Conservation (phyloP, 164 flowering plant species). For the Brasenia schreberi region DNA sequence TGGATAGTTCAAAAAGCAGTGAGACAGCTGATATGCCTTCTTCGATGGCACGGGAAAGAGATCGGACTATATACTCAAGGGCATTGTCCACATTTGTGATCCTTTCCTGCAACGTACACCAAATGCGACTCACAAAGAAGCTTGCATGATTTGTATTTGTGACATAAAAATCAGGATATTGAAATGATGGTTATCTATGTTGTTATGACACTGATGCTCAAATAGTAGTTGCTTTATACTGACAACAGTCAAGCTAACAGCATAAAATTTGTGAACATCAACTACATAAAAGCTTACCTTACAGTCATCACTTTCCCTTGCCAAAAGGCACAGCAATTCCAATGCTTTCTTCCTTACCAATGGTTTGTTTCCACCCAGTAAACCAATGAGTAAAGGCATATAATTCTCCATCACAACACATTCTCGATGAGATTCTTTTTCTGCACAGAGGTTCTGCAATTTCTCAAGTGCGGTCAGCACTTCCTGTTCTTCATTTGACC, state of each 20-base stretch:
- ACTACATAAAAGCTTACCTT: conserved; percentile 28
- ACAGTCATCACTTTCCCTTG: conserved; percentile 36
- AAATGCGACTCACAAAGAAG: not conserved
- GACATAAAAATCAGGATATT: too few species aligned
- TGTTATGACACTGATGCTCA: too few species aligned
- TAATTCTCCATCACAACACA: conserved; percentile 61
- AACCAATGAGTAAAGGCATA: conserved; percentile 30
- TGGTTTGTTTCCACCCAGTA: conserved; percentile 31
- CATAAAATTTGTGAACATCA: too few species aligned
- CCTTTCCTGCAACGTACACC: conserved; percentile 34
- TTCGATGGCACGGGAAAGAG: conserved; percentile 40
- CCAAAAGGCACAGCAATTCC: conserved; percentile 36
- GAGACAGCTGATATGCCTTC: conserved; percentile 52
- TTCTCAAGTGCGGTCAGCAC: conserved; percentile 30
- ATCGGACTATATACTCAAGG: conserved; percentile 36
- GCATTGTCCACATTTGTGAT: conserved; percentile 28
- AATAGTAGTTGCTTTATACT: too few species aligned
- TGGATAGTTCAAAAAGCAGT: conserved; percentile 51
- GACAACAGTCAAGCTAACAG: too few species aligned
- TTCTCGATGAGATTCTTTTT: conserved; percentile 44
- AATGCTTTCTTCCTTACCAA: conserved; percentile 21
- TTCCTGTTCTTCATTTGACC: conserved; percentile 33
- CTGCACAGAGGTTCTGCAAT: conserved; percentile 43
- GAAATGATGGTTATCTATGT: too few species aligned
- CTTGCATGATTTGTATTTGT: too few species aligned